Evolutionary conservation across 768 basidiomycete genomes (phyloP).

Genomic region (Mycena metata): DNA sequence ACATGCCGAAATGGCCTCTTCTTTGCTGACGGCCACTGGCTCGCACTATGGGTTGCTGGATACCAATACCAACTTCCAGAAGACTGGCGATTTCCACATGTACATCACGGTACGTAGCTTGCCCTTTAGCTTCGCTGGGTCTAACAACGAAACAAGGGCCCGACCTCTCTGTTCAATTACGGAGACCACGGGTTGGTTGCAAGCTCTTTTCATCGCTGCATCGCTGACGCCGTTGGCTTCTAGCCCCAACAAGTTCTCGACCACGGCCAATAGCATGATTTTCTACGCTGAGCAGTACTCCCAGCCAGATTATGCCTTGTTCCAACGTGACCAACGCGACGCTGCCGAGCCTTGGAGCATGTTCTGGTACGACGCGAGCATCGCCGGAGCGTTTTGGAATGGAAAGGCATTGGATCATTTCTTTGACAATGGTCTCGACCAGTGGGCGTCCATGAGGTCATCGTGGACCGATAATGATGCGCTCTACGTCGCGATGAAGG

Average conservation of each 20-base stretch:
- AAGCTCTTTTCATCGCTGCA: background rate
- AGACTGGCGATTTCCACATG: slow-evolving; percentile 93
- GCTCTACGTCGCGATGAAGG: slow-evolving; percentile 92
- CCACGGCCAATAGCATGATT: slow-evolving; percentile 91
- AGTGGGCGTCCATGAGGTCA: slow-evolving; percentile 93
- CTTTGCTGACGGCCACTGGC: slow-evolving; percentile 89
- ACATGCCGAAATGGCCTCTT: slow-evolving; percentile 89
- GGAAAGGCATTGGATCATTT: slow-evolving; percentile 83
- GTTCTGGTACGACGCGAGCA: slow-evolving; percentile 92
- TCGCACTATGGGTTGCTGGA: slow-evolving; percentile 80
- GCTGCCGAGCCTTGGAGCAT: slow-evolving; percentile 87
- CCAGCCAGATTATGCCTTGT: slow-evolving; percentile 81
- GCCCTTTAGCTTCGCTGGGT: background rate
- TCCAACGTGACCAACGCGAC: slow-evolving; percentile 91
- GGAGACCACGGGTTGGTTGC: slow-evolving; percentile 74
- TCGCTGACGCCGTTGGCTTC: background rate
- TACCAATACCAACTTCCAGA: slow-evolving; percentile 76
- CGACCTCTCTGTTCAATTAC: slow-evolving; percentile 87
- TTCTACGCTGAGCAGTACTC: slow-evolving; percentile 81
- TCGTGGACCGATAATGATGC: slow-evolving; percentile 93
- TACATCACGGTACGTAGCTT: slow-evolving; percentile 53
- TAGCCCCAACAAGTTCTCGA: slow-evolving; percentile 87
- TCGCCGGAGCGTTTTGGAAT: slow-evolving; percentile 94
- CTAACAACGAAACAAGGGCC: slow-evolving; percentile 61
- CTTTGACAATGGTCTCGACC: slow-evolving; percentile 79